These are phyloP conservation scores for Euryodendron excelsum DNA, from an alignment of 148 eudicot species.

Conservation along the genomic window DNA sequence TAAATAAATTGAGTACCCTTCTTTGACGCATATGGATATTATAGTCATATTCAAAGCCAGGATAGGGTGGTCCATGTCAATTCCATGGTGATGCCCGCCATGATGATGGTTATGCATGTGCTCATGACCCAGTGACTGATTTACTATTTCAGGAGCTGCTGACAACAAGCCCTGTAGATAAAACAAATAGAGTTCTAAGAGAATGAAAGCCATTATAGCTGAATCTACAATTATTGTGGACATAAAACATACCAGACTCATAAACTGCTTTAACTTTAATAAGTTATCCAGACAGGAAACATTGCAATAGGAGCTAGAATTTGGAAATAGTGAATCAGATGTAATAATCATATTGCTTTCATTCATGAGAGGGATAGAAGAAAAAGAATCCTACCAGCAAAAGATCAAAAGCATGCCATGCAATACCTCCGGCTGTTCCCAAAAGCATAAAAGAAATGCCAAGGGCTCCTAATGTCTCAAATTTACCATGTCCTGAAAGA, in stretches of 20 bases:
- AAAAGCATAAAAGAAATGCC: conserved; percentile 90
- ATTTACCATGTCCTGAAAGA: conserved; percentile 92
- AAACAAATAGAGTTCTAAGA: neutral
- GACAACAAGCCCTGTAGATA: conserved; percentile 51
- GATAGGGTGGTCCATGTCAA: conserved; percentile 88
- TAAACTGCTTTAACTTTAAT: neutral
- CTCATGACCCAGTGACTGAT: conserved; percentile 49
- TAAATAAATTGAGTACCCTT: conserved; percentile 51
- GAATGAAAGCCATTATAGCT: neutral
- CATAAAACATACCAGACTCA: neutral
- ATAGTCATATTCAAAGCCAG: conserved; percentile 83
- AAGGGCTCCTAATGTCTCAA: conserved; percentile 91
- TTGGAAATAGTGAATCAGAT: no score
- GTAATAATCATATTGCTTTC: neutral
- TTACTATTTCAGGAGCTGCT: conserved; percentile 56
- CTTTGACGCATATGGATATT: conserved; percentile 77
- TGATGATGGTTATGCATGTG: conserved; percentile 54
- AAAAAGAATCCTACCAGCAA: conserved; percentile 48
- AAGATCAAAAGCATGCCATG: conserved; percentile 92
- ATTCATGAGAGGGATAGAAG: neutral
- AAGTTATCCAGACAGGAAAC: neutral
- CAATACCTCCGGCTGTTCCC: conserved; percentile 92
- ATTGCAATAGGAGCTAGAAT: neutral
- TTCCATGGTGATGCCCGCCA: conserved; percentile 66
- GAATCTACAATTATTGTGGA: no score